Evolutionary conservation across 371 early-diverging fungal genomes (phyloP).

Genomic region (Haplosporangium sp.): DNA sequence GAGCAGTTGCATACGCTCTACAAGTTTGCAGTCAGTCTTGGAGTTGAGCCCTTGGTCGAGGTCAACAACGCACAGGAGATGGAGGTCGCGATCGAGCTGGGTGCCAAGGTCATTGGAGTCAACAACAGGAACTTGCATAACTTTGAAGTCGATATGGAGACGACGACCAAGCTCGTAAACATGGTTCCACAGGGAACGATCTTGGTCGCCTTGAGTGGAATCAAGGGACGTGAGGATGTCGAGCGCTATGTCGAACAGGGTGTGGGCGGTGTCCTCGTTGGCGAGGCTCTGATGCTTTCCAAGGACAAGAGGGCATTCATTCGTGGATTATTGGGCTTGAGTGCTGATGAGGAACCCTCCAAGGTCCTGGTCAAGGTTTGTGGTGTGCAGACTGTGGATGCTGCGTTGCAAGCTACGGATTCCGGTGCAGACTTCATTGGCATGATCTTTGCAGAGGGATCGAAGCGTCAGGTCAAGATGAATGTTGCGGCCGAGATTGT

Average conservation of each 20-base stretch:
- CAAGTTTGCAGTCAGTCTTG: conserved; percentile 76
- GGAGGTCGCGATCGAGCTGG: conserved; percentile 83
- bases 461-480: conserved; percentile 70
- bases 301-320: conserved; percentile 81
- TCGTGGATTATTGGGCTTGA: conserved; percentile 66
- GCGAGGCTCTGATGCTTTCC: conserved; percentile 95
- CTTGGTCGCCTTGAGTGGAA: conserved; percentile 92
- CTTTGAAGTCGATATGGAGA: conserved; percentile 92
- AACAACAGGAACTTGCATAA: conserved; percentile 97
- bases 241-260: conserved; percentile 79
- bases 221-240: conserved; percentile 87
- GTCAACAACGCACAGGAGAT: conserved; percentile 93
- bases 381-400: conserved; percentile 85
- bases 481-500: conserved; percentile 75
- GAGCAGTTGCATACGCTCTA: conserved; percentile 74
- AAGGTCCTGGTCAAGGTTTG: conserved; percentile 87
- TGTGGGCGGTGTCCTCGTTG: conserved; percentile 90
- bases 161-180: conserved; percentile 80
- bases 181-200: conserved; percentile 80
- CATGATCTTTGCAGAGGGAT: conserved; percentile 86
- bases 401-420: conserved; percentile 82
- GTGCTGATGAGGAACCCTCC: conserved; percentile 53
- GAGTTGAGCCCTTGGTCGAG: conserved; percentile 98
- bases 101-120: conserved; percentile 92
- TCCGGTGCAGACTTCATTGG: conserved; percentile 92